These are phyloP conservation scores for Ganoderma meredithae DNA, from an alignment of 1,284 basidiomycete genomes.

Conservation along the genomic window DNA sequence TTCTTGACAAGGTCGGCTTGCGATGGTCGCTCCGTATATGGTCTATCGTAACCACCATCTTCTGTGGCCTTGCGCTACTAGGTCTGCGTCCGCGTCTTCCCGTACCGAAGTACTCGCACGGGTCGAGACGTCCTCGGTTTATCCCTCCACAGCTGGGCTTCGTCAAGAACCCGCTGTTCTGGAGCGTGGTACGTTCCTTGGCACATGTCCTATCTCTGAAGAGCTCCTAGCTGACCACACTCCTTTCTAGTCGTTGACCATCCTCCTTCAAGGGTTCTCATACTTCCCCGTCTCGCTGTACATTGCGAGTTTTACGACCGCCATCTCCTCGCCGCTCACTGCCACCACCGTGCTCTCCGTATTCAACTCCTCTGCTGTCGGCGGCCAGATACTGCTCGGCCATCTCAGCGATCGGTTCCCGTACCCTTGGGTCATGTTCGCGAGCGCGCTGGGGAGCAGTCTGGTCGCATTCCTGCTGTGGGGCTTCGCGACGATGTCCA, in stretches of 20 bases:
- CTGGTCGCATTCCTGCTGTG: slow-evolving; percentile 39
- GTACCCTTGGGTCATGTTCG: slow-evolving; percentile 39
- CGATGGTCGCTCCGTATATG: slow-evolving; percentile 40
- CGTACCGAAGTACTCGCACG: slow-evolving; percentile 32
- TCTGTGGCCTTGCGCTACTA: slow-evolving; percentile 34
- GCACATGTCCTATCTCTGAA: not conserved
- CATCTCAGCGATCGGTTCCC: slow-evolving; percentile 38
- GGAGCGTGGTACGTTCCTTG: slow-evolving; percentile 38
- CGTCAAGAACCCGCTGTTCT: slow-evolving; percentile 37
- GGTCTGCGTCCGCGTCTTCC: slow-evolving; percentile 39
- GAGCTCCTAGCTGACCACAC: not conserved
- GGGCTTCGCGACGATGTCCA: slow-evolving; percentile 37
- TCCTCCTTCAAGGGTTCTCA: slow-evolving; percentile 38
- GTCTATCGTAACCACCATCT: slow-evolving; percentile 32
- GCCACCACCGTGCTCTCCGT: slow-evolving; percentile 38
- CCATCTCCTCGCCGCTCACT: slow-evolving; percentile 35
- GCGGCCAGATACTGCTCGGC: slow-evolving; percentile 39
- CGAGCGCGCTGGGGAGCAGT: slow-evolving; percentile 35
- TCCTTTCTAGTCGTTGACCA: slow-evolving; percentile 27
- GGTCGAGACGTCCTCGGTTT: slow-evolving; percentile 33
- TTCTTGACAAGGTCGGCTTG: slow-evolving; percentile 37
- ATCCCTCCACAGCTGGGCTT: slow-evolving; percentile 39
- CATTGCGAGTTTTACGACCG: slow-evolving; percentile 38
- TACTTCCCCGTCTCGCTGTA: slow-evolving; percentile 43
- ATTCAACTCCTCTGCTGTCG: slow-evolving; percentile 40